A percentile compares a stretch with the other conserved stretches of the same genome.
Evolutionary conservation across 2,329 filamentous ascomycete genomes (phyloP).

Genomic region (Fusarium avenaceum): DNA sequence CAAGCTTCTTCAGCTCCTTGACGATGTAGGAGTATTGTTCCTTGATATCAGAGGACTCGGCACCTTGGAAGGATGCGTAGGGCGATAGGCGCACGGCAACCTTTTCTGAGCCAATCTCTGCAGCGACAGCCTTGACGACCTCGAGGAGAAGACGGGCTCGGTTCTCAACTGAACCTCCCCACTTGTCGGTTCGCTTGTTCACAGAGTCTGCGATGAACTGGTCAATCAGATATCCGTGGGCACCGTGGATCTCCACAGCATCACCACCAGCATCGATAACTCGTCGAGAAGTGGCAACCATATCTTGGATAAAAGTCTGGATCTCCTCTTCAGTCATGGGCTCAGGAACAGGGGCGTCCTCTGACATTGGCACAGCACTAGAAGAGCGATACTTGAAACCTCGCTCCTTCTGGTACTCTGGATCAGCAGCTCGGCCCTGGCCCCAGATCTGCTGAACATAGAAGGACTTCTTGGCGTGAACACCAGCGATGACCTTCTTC

Average conservation of each 20-base stretch:
- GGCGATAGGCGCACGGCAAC: conserved; percentile 59
- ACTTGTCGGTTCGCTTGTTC: conserved; percentile 63
- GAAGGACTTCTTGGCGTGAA: conserved; percentile 50
- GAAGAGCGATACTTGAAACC: conserved; percentile 50
- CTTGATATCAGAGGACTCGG: conserved; percentile 38
- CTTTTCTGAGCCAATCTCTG: conserved; percentile 52
- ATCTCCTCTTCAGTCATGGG: conserved; percentile 30
- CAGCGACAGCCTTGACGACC: conserved; percentile 56
- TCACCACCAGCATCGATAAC: conserved; percentile 30
- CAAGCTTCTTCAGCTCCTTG: conserved; percentile 49
- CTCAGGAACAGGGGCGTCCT: conserved; percentile 10
- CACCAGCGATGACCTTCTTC: conserved; percentile 47
- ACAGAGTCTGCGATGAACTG: conserved; percentile 64
- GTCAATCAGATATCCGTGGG: conserved; percentile 69
- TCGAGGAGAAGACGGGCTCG: conserved; percentile 63
- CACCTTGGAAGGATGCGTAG: conserved; percentile 47
- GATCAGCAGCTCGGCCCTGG: conserved; percentile 40
- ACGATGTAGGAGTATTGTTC: conserved; percentile 47
- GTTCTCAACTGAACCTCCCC: conserved; percentile 68
- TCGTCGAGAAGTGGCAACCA: conserved; percentile 20
- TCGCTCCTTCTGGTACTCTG: conserved; percentile 40
- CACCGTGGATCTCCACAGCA: conserved; percentile 42
- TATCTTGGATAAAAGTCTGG: conserved; percentile 17
- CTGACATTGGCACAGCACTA: conserved; percentile 30
- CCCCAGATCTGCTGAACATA: conserved; percentile 50